Base-by-base conservation (phyloP, 495 filamentous ascomycete genomes). In the Xylaria flabelliformis region DNA sequence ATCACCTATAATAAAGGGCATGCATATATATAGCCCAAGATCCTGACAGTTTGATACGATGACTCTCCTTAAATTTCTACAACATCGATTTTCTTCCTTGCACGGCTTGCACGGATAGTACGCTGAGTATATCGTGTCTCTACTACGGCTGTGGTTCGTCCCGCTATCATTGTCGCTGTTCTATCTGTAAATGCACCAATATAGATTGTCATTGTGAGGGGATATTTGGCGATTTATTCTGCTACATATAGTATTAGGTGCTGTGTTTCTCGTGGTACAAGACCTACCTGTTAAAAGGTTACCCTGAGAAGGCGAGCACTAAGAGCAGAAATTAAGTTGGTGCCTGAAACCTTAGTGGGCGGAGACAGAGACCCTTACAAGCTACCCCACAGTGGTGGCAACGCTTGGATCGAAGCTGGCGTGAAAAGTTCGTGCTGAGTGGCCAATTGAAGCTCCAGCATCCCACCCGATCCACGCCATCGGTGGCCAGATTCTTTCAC, bases 401-500 rank as follows among this genome's bases (percentile, higher is more conserved):
- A 64, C 61, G 17, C 15, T 21, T 24, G 51, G 56, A 39, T 19
- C 32, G 56, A 34, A 34, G 56, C 19, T 50, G 46, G 46, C 46
- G 6, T 8, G 17, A n/a, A n/a, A 29, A 6, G 19, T 19, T n/a
- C 4, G 56, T 13, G 56, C 26, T 44, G 61, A 64, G 61, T 64
- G 61, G 61, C 44, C 61, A 64, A 64, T 64, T 9, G n/a, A 29
- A 29, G n/a, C 10, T 0, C 58, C 55, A 8, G 15, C 32, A 67
- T 15, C 21, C 44, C 44, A 51, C 64, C 64, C 50, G 44, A 55
- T 34, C 26, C 64, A 36, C 46, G 21, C 41, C 39, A 46, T 66
- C 64, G 66, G 66, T 68, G 66, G 48, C 66, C 36, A 58, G 50
- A 44, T 68, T 44, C 39, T 21, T 69, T 69, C 66, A 69, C 66